A percentile compares a stretch with the other conserved stretches of the same genome.
These are phyloP conservation scores for Agaricus sinodeliciosus DNA, from an alignment of 768 basidiomycete genomes.

Conservation along the genomic window DNA sequence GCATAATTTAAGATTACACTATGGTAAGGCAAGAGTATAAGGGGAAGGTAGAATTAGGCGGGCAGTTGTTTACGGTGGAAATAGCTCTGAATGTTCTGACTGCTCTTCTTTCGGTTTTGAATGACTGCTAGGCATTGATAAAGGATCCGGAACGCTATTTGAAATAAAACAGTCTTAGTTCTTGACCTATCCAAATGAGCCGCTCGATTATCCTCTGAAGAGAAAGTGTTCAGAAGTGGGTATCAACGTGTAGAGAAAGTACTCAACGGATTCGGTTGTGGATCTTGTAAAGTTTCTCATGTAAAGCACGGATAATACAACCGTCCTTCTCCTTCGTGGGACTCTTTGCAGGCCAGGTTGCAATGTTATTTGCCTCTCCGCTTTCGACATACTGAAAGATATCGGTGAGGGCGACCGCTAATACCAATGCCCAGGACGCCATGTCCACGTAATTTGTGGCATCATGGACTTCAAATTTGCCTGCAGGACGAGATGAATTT, in stretches of 20 bases:
- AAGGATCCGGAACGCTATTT: constrained; percentile 52
- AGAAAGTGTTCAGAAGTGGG: not conserved
- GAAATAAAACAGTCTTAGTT: constrained; percentile 63
- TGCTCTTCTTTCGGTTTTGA: constrained; percentile 8
- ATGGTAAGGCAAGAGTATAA: too few species aligned
- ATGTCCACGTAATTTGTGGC: constrained; percentile 60
- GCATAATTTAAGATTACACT: too few species aligned
- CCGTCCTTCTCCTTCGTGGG: constrained; percentile 17
- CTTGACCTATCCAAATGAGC: constrained; percentile 72
- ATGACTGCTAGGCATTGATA: constrained; percentile 40
- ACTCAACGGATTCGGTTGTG: constrained; percentile 57
- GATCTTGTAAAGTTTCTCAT: constrained; percentile 39
- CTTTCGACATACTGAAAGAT: constrained; percentile 48
- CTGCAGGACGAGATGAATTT: constrained; percentile 25
- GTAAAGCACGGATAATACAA: constrained; percentile 41
- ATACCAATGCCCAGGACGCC: constrained; percentile 45
- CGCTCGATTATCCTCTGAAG: constrained; percentile 63
- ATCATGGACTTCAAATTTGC: constrained; percentile 47
- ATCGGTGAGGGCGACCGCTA: constrained; percentile 53
- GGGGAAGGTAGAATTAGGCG: not conserved
- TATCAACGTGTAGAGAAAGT: constrained; percentile 5
- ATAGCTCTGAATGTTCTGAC: constrained; percentile 4
- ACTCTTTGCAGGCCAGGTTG: constrained; percentile 13
- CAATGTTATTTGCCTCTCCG: constrained; percentile 26
- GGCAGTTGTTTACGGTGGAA: not conserved